Base-by-base conservation (phyloP, 176 grass and related monocot species). In the barley (Hordeum vulgare) region DNA sequence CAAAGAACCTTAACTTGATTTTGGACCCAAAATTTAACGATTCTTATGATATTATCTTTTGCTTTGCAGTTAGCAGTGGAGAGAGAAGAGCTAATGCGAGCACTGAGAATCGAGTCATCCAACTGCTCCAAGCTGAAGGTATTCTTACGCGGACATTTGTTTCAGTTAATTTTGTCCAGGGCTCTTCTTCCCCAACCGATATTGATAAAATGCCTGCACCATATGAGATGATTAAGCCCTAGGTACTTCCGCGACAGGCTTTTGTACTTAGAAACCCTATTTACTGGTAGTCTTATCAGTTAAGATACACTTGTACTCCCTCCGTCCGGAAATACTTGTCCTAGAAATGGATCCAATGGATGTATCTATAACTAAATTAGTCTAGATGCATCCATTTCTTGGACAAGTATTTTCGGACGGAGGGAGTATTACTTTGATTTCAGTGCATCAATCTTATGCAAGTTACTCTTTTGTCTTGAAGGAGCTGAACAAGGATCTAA, bases 41-140 rank as follows among this genome's bases (percentile, higher is more conserved):
- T 61, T 49, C 26, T 88, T 84, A 68, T 79, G 37, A 25, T 42
- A 64, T 2, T 6, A 23, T 58, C 36, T 63, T 71, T 78, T 51
- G 14, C 61, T 80, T 86, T 89, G 58, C 93, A 99, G 97, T 88
- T 99, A 76, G 86, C 93, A 66, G 91, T 99, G 87, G 97, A 99
- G 88, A 96, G 94, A 90, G 97, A 94, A 34, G 93, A 94, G 86
- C 71, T 99, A 80, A 77, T 94, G 75, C 87, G 75, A 58, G 97
- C 88, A 72, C 44, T 99, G 71, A 99, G 88, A 92, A 96, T 99
- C 5, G 93, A 96, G 62, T 99, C 93, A 64, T 94, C 93, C 56
- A 99, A 99, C 90, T 99, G 97, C 86, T 94, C 91, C 81, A 96
- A 89, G 81, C 82, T 99, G 75, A 99, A 99, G 93, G 96, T 98